Evolutionary conservation across 1,284 basidiomycete species (phyloP), one percentile per base, ranked within the genome.

Genomic region (Coniophora puteana): DNA sequence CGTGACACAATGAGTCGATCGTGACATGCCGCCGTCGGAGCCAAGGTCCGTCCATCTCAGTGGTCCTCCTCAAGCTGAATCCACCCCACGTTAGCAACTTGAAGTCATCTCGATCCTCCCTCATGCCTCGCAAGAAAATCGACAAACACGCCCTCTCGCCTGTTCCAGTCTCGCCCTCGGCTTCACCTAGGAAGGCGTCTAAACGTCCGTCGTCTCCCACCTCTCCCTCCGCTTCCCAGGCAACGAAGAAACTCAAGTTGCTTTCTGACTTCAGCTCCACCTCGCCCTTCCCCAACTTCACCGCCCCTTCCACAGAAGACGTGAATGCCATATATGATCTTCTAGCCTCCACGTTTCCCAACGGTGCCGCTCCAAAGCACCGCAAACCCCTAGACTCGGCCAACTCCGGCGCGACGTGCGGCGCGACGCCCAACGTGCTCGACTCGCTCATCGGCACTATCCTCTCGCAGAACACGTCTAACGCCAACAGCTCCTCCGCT

Each of bases 401-500:
- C 20, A 72, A 76, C 44, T 71, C 73, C 3, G 72, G 71, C 2
- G 52, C 55, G 38, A 74, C 72, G 2, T 83, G 80, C 46, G 82
- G 80, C 0, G 62, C 67, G 33, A 72, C 75, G 2, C 74, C 77
- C 0, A 75, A 80, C 43, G 81, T 89, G 32, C 69, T 89, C 36
- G 87, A 89, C 50, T 72, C 83, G 0, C 69, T 87, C 47, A 76
- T 89, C 16, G 74, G 78, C 24, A 87, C 83, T 1, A 76, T 89
- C 42, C 70, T 91, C 14, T 82, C 79, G 26, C 85, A 89, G 57
- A 89, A 88, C 53, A 90, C 87, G 0, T 78, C 78, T 25, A 65
- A 66, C 27, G 60, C 61, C 21, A 89, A 90, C 55, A 80, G 76
- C 4, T 72, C 80, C 0, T 63, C 75, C 2, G 84, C 86, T 0